A percentile compares a stretch with the other conserved stretches of the same genome.
These are phyloP conservation scores for Colletotrichum noveboracense DNA, from an alignment of 2,329 filamentous ascomycete species.

Conservation along the genomic window DNA sequence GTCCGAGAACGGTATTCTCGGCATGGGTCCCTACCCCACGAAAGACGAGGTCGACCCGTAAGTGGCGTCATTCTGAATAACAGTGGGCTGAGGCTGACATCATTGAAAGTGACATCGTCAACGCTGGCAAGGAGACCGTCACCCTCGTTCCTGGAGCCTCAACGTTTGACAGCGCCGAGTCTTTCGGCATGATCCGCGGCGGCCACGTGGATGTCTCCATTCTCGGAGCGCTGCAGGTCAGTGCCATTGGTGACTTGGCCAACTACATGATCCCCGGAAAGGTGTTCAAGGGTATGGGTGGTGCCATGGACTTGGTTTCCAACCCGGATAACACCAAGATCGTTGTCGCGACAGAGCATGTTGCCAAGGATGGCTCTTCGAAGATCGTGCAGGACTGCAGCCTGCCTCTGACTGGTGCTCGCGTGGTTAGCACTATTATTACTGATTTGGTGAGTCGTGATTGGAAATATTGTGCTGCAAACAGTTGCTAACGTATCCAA, in stretches of 20 bases:
- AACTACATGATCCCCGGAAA: constrained; percentile 94
- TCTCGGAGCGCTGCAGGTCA: constrained; percentile 82
- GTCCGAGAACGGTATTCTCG: constrained; percentile 85
- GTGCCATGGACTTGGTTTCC: constrained; percentile 75
- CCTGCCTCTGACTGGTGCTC: constrained; percentile 69
- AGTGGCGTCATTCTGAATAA: neutral
- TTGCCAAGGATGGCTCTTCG: constrained; percentile 69
- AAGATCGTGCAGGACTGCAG: constrained; percentile 71
- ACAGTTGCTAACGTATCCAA: neutral
- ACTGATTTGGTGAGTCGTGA: constrained; percentile 68
- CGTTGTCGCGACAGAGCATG: constrained; percentile 73
- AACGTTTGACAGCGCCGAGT: constrained; percentile 81
- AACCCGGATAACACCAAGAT: constrained; percentile 76
- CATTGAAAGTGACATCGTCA: constrained; percentile 68
- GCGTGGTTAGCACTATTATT: constrained; percentile 74
- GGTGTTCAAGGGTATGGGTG: constrained; percentile 87
- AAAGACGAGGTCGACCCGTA: constrained; percentile 71
- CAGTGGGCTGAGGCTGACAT: constrained; percentile 27
- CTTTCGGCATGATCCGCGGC: constrained; percentile 86
- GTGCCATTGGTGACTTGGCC: constrained; percentile 78
- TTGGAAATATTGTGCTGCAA: accelerated
- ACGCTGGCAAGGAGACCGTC: constrained; percentile 87
- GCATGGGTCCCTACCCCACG: constrained; percentile 82
- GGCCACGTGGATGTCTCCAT: constrained; percentile 86
- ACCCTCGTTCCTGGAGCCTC: constrained; percentile 79